Percentiles rank a stretch among this genome's conserved stretches.
These are phyloP conservation scores for Eucalyptus sp. DNA, from an alignment of 345 rosid species.

Conservation along the genomic window DNA sequence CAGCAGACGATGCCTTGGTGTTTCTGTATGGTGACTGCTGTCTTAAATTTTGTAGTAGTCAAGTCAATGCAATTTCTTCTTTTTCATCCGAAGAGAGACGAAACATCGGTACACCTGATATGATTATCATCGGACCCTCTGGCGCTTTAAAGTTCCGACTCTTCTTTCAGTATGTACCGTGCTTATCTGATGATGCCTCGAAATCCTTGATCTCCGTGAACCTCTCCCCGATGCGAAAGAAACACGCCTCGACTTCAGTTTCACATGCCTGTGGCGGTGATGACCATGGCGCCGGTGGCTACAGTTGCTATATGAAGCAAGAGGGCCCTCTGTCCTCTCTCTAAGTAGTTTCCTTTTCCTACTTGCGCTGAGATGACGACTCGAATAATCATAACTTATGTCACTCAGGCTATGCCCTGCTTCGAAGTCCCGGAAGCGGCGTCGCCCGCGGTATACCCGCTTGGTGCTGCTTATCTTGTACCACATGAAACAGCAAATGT, in stretches of 20 bases:
- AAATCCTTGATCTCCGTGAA: constrained; percentile 24
- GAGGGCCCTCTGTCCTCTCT: neutral
- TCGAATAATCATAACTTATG: constrained; percentile 5
- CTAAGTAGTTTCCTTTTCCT: constrained; percentile 11
- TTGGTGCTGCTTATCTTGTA: constrained; percentile 28
- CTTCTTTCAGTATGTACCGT: neutral
- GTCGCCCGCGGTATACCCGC: constrained; percentile 13
- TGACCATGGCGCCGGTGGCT: neutral
- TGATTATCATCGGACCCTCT: neutral
- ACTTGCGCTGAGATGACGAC: neutral
- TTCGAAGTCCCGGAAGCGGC: constrained; percentile 28
- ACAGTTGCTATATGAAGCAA: neutral
- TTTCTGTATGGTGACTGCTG: neutral
- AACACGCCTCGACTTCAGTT: constrained; percentile 19
- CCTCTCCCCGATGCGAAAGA: constrained; percentile 24
- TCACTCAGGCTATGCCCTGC: constrained; percentile 3
- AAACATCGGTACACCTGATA: neutral
- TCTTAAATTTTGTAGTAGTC: neutral
- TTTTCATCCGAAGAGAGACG: neutral
- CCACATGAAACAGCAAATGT: constrained; percentile 36
- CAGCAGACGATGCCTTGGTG: neutral
- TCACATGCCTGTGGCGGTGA: constrained; percentile 3
- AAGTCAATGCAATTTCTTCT: neutral
- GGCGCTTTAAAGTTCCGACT: constrained; percentile 9
- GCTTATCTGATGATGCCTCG: constrained; percentile 5